phyloP scores from a whole-genome alignment of 306 rosid species.

The Hylodesmum podocarpum region DNA sequence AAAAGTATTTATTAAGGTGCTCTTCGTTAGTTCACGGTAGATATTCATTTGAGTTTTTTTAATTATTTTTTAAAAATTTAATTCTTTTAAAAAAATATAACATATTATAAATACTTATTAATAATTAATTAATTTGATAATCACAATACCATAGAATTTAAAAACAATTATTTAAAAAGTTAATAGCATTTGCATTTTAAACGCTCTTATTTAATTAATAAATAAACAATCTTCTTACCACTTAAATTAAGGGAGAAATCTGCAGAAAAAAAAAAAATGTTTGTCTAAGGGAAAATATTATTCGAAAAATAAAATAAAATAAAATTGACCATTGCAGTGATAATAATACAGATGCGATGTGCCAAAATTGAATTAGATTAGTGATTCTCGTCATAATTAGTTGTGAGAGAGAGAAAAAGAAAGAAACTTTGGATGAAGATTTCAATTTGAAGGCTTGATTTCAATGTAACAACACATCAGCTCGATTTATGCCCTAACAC shows the following conservation, averaged over 20 bases:
- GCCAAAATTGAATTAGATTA: conserved; percentile 2
- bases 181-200: too few relatives aligned
- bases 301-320: not conserved
- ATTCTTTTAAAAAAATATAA: too few relatives aligned
- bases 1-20: too few relatives aligned
- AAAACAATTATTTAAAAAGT: too few relatives aligned
- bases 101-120: too few relatives aligned
- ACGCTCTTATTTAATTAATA: too few relatives aligned
- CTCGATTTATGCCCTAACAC: conserved; percentile 30
- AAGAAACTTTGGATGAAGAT: not conserved
- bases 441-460: conserved; percentile 41
- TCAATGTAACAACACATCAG: conserved; percentile 27
- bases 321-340: not conserved
- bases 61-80: too few relatives aligned
- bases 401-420: not conserved
- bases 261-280: not conserved
- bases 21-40: too few relatives aligned
- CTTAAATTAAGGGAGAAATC: not conserved
- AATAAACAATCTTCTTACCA: not conserved
- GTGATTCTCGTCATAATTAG: not conserved
- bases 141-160: too few relatives aligned
- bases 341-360: not conserved
- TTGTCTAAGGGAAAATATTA: not conserved
- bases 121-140: too few relatives aligned
- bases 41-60: too few relatives aligned